Evolutionary conservation across 768 basidiomycete species (phyloP).

Genomic region (Leucosporidium yakuticum): DNA sequence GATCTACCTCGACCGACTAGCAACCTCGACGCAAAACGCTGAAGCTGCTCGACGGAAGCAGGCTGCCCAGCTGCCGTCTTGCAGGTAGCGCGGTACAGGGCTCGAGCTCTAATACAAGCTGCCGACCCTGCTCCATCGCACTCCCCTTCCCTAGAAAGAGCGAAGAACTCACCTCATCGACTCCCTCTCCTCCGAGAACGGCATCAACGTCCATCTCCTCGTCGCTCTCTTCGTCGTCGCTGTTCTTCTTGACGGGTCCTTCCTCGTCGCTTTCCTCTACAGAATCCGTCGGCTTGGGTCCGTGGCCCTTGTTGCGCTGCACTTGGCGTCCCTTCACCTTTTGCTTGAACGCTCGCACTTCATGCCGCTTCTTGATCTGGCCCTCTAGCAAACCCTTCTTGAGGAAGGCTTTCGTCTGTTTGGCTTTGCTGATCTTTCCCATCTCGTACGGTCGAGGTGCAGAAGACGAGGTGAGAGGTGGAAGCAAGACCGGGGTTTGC

Average conservation of each 20-base stretch:
- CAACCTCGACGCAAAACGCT: no score
- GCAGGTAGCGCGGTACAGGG: background rate
- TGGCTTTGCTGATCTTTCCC: slow-evolving; percentile 43
- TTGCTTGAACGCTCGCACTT: slow-evolving; percentile 68
- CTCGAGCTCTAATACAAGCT: background rate
- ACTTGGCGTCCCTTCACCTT: slow-evolving; percentile 58
- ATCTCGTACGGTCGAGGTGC: no score
- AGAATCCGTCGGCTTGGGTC: slow-evolving; percentile 41
- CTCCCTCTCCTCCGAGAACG: slow-evolving; percentile 33
- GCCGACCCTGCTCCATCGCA: background rate
- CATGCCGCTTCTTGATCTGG: slow-evolving; percentile 73
- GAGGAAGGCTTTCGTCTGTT: slow-evolving; percentile 80
- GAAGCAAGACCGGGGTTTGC: no score
- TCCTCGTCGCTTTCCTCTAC: slow-evolving; percentile 42
- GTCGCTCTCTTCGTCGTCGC: slow-evolving; percentile 36
- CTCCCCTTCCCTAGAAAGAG: background rate
- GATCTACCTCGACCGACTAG: slow-evolving; percentile 46
- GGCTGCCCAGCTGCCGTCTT: background rate
- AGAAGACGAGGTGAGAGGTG: no score
- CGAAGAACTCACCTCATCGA: slow-evolving; percentile 33
- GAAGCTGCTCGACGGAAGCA: no score
- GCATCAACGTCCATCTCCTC: slow-evolving; percentile 32
- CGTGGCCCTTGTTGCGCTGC: slow-evolving; percentile 39
- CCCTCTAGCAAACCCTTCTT: slow-evolving; percentile 82
- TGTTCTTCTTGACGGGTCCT: slow-evolving; percentile 33